phyloP scores from a whole-genome alignment of 495 filamentous ascomycete genomes.

The Letharia columbiana region DNA sequence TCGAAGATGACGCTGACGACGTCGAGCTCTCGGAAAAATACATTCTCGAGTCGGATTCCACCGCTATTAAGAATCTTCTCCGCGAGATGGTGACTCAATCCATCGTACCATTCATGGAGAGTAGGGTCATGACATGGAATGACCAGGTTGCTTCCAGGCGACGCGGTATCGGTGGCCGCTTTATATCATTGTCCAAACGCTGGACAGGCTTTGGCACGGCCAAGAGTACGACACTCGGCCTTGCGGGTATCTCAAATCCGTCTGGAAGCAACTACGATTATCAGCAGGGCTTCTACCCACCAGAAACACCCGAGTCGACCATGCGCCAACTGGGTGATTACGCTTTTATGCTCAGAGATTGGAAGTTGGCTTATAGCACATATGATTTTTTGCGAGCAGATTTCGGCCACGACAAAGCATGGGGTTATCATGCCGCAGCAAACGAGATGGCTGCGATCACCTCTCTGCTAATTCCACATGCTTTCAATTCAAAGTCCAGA shows the following conservation, averaged over 20 bases:
- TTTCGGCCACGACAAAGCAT: slow-evolving; percentile 90
- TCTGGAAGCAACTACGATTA: slow-evolving; percentile 64
- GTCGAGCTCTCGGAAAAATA: slow-evolving; percentile 64
- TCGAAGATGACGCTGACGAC: slow-evolving; percentile 38
- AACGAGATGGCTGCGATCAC: slow-evolving; percentile 89
- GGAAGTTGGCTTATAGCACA: slow-evolving; percentile 79
- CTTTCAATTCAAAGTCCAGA: slow-evolving; percentile 60
- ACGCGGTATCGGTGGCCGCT: slow-evolving; percentile 76
- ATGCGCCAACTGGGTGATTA: slow-evolving; percentile 93
- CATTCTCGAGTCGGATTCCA: slow-evolving; percentile 85
- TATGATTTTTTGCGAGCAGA: slow-evolving; percentile 85
- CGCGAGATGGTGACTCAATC: slow-evolving; percentile 91
- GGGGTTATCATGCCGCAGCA: slow-evolving; percentile 85
- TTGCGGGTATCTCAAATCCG: slow-evolving; percentile 36
- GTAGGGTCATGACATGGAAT: slow-evolving; percentile 83
- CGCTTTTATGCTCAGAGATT: slow-evolving; percentile 92
- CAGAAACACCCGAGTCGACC: slow-evolving; percentile 73
- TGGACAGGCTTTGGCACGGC: slow-evolving; percentile 70
- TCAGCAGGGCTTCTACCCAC: slow-evolving; percentile 68
- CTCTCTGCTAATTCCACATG: slow-evolving; percentile 63
- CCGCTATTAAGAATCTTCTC: slow-evolving; percentile 76
- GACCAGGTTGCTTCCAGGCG: slow-evolving; percentile 90
- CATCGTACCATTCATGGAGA: slow-evolving; percentile 90
- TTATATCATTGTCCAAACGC: slow-evolving; percentile 84
- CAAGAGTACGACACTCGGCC: slow-evolving; percentile 30